Percentiles rank a stretch among this genome's conserved stretches.
phyloP scores from a whole-genome alignment of 495 filamentous ascomycete species.

The Penicillium paradoxum region DNA sequence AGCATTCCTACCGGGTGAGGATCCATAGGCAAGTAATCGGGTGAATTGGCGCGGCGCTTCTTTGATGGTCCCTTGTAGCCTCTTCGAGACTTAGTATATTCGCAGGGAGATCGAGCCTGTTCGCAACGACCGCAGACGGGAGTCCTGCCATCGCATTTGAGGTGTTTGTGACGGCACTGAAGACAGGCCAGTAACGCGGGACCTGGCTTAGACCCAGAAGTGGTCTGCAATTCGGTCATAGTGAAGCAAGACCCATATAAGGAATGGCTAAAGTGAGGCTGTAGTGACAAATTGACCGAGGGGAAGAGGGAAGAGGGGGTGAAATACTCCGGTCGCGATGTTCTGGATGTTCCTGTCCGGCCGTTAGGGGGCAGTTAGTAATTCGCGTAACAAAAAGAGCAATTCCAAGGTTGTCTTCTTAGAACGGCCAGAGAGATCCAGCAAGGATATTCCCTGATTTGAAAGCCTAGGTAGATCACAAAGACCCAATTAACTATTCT shows the following conservation, averaged over 20 bases:
- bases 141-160: conserved; percentile 46
- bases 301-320: neutral
- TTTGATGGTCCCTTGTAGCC: conserved; percentile 46
- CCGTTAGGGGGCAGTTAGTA: neutral
- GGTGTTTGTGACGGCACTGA: conserved; percentile 55
- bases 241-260: conserved; percentile 7
- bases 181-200: conserved; percentile 52
- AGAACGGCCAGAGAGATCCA: neutral
- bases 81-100: conserved; percentile 45
- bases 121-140: conserved; percentile 42
- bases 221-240: conserved; percentile 23
- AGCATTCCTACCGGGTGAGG: conserved; percentile 15
- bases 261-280: neutral
- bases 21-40: conserved; percentile 27
- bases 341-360: neutral
- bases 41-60: conserved; percentile 41
- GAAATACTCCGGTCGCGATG: too few relatives aligned
- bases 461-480: too few relatives aligned
- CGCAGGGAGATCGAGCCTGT: conserved; percentile 30
- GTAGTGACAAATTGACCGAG: neutral
- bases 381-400: neutral
- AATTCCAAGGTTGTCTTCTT: too few relatives aligned
- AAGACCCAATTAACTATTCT: too few relatives aligned
- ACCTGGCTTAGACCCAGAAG: conserved; percentile 21
- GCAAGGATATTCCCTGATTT: neutral